Conservation (phyloP, 139 green algal species). For the Coelastrella sp. region DNA sequence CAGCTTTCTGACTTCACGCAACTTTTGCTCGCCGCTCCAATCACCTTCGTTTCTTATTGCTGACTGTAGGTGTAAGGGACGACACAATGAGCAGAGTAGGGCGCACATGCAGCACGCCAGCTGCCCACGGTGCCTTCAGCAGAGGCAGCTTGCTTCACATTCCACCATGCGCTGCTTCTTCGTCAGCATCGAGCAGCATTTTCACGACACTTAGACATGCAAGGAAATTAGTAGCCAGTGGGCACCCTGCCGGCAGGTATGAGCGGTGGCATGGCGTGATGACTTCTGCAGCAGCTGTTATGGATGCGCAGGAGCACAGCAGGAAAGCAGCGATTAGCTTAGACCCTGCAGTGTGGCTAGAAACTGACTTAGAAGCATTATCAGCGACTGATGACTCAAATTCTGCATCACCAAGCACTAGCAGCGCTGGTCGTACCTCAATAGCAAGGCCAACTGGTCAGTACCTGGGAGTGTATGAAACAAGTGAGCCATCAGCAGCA, state of each 20-base stretch:
- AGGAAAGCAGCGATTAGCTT: neutral
- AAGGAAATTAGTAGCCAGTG: too few relatives aligned
- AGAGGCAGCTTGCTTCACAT: slow-evolving; percentile 5
- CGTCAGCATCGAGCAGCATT: too few relatives aligned
- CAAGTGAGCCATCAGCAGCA: neutral
- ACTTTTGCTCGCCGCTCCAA: too few relatives aligned
- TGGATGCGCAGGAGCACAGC: neutral
- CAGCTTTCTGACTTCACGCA: too few relatives aligned
- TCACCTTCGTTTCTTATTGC: too few relatives aligned
- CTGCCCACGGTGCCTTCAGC: neutral
- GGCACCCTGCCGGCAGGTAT: neutral
- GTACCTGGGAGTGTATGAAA: slow-evolving; percentile 12
- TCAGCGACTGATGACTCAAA: neutral
- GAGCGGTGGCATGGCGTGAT: too few relatives aligned
- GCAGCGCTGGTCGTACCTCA: neutral
- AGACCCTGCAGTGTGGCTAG: slow-evolving; percentile 20
- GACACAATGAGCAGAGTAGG: neutral
- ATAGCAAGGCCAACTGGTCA: neutral
- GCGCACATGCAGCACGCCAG: neutral
- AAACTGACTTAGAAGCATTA: neutral
- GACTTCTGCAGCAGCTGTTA: slow-evolving; percentile 16
- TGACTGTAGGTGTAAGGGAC: too few relatives aligned
- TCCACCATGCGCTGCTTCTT: neutral
- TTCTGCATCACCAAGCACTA: neutral
- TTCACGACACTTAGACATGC: too few relatives aligned